Conservation (phyloP, 1,284 basidiomycete genomes). For the Ganoderma boninense region DNA sequence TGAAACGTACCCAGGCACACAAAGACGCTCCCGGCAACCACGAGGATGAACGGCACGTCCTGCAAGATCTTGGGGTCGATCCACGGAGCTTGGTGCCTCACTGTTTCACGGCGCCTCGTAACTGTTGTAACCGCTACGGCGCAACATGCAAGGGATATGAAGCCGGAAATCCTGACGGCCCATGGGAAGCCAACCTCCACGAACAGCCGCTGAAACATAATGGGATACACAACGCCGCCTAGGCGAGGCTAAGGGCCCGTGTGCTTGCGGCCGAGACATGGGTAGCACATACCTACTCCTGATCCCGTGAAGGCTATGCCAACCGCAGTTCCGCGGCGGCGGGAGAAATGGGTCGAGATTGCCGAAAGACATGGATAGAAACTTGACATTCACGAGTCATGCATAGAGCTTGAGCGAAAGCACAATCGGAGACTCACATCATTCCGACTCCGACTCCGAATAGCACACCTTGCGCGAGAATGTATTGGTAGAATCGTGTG, state of each 20-base stretch:
- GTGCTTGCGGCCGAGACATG: not conserved
- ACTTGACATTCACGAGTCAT: constrained; percentile 39
- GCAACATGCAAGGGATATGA: constrained; percentile 27
- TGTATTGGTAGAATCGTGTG: constrained; percentile 63
- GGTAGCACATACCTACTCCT: constrained; percentile 26
- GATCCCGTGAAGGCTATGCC: constrained; percentile 51
- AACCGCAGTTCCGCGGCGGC: constrained; percentile 61
- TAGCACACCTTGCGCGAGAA: constrained; percentile 63
- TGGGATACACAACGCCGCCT: constrained; percentile 39
- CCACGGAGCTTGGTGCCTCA: constrained; percentile 20
- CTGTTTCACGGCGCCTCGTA: constrained; percentile 40
- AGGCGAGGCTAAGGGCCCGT: not conserved
- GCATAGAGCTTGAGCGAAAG: constrained; percentile 21
- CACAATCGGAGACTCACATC: constrained; percentile 19
- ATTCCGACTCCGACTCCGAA: constrained; percentile 30
- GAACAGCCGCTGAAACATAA: constrained; percentile 35
- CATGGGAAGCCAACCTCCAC: constrained; percentile 37
- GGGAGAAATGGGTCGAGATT: constrained; percentile 50
- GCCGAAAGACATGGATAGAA: constrained; percentile 51
- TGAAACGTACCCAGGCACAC: constrained; percentile 36
- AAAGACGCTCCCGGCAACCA: constrained; percentile 38
- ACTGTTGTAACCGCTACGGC: constrained; percentile 48
- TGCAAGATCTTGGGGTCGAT: constrained; percentile 39
- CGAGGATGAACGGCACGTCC: constrained; percentile 41
- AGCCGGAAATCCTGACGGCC: constrained; percentile 38